Base-by-base conservation (phyloP, 176 grass and related monocot species). In the Lolium rigidum region DNA sequence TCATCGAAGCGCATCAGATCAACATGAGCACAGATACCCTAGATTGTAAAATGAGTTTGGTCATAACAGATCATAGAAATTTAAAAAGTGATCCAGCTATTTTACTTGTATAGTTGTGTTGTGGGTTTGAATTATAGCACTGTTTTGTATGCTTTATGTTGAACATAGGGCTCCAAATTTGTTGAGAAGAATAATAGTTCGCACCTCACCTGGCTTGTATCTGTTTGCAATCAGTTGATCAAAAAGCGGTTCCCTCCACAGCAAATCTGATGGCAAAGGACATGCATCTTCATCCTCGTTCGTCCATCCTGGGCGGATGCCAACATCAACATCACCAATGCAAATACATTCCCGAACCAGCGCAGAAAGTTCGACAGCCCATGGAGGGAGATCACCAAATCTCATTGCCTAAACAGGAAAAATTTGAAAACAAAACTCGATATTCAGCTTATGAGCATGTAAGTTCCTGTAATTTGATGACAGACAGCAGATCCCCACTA, bases 171-270 rank as follows among this genome's bases (percentile, higher is more conserved):
- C 3, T 75, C 1, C 57, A 76, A 63, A 21, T n/a, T n/a, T 83
- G 59, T 74, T 70, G 38, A 74, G 79, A 80, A 86, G 76, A 48
- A 88, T n/a, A 85, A 70, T 18, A 68, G 46, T 86, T 87, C 90
- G 16, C 83, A 98, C 96, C 93, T 98, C 96, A 92, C 96, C 96
- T 94, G 93, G 93, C 62, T 85, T 66, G 81, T 98, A 98, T 72
- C 88, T 89, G 50, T 95, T 98, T 59, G 86, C 92, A 77, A 95
- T 98, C 82, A 98, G 70, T 82, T 98, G 96, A 68, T 98, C 90
- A 79, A 95, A 98, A 69, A 84, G 57, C 10, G 96, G 96, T 65
- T 98, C 87, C 77, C 93, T 92, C 90, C 90, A 92, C 39, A 98
- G 31, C 51, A 98, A 85, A 70, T 98, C 84, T 68, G 83, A 89